These are phyloP conservation scores for sweet orange (Citrus sinensis) DNA, from an alignment of 345 rosid species.

Conservation along the genomic window DVS_A1.0 CM039166.1:4286501-4287000, in stretches of 20 bases:
- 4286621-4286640: not conserved
- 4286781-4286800: too few relatives aligned
- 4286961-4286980: constrained; percentile 59
- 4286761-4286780: too few relatives aligned
- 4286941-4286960: constrained; percentile 21
- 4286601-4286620: not conserved
- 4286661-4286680: too few relatives aligned
- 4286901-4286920: constrained; percentile 23
- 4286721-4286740: too few relatives aligned
- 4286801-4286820: constrained; percentile 72
- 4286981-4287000: constrained; percentile 77
- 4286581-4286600: not conserved
- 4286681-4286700: too few relatives aligned
- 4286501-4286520: constrained; percentile 92
- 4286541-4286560: constrained; percentile 83
- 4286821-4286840: constrained; percentile 69
- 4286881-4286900: constrained; percentile 49
- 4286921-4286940: constrained; percentile 22
- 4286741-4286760: too few relatives aligned
- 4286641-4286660: too few relatives aligned
- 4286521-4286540: constrained; percentile 73
- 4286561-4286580: constrained; percentile 61
- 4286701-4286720: too few relatives aligned
- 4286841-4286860: constrained; percentile 74
- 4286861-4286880: constrained; percentile 56